A percentile compares a stretch with the other conserved stretches of the same genome.
Conservation (phyloP, 2,329 filamentous ascomycete species). For the Zasmidium citrigriseum region DNA sequence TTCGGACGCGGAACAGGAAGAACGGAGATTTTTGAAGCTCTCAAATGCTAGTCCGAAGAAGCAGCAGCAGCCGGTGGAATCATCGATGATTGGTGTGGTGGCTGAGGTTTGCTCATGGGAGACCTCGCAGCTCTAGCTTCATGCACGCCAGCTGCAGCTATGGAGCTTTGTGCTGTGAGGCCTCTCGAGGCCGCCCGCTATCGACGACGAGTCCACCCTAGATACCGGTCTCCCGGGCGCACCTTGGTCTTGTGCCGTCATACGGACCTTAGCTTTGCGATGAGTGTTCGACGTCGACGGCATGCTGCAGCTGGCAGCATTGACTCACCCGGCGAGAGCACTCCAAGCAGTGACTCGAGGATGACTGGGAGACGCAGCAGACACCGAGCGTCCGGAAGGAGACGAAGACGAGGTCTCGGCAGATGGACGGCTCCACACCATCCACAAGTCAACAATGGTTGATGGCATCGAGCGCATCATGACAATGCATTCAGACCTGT, state of each 20-base stretch:
- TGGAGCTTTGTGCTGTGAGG: too few relatives aligned
- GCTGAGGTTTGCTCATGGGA: background rate
- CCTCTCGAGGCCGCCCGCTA: background rate
- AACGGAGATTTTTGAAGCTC: background rate
- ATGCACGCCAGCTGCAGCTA: background rate
- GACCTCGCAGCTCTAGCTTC: too few relatives aligned
- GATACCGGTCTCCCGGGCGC: background rate
- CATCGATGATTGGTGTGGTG: background rate
- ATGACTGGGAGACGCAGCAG: background rate
- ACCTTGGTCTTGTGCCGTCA: too few relatives aligned
- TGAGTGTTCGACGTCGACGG: background rate
- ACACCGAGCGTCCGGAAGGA: background rate
- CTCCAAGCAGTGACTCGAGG: background rate
- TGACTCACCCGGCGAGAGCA: constrained; percentile 2
- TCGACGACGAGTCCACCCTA: background rate
- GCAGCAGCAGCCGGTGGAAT: background rate
- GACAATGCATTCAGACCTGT: background rate
- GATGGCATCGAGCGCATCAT: background rate
- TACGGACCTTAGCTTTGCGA: background rate
- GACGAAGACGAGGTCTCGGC: background rate
- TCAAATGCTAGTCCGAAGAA: background rate
- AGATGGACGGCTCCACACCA: background rate
- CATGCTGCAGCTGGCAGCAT: constrained; percentile 4
- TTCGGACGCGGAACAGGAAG: too few relatives aligned
- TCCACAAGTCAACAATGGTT: background rate